Evolutionary conservation across 1,139 yeast species (phyloP), one percentile per base, ranked within the genome.

Genomic region (Nakaseomyces uthaithaninus): DNA sequence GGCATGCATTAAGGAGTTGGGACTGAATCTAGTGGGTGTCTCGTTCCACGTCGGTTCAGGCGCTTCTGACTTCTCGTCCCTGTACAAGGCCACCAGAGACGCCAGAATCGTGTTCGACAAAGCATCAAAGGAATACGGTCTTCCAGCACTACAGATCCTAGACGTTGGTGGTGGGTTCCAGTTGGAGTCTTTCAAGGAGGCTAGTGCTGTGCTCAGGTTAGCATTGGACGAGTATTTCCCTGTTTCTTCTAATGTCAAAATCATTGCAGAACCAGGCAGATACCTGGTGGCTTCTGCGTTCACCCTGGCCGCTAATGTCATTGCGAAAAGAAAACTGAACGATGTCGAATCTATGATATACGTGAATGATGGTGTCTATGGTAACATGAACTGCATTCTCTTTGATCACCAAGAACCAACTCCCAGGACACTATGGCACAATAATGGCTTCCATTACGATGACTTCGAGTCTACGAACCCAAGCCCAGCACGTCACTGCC

Each of bases 41-140:
- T 89, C 95, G 7, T 91, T 91, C 73, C 98, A 91, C 60, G 87
- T 89, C 44, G 98, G 98, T 1, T 83, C 95, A 2, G 97, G 97
- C 36, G 93, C 95, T 19, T 75, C 75, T 43, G 94, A 86, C 58
- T 74, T 80, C 45, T 64, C 67, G 37, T 74, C 93, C 8, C 74
- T 85, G 51, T 69, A 68, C 45, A 75, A 74, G 49, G 95, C 97
- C 0, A 74, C 86, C 36, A 62, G 66, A 45, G 94, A 87, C 55
- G 75, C 95, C 2, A 74, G 77, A 42, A 45, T 52, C 6, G 75
- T 89, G n/a, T 89, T 89, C 60, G 81, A 80, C 47, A 59, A 63
- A 42, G 91, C 78, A 3, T 44, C 39, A 8, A 39, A 44, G n/a
- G 46, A 47, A 33, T 48, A 43, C 24, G 45, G 47, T 1, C 44